phyloP scores from a whole-genome alignment of 768 basidiomycete genomes.

The Cubamyces sp. region DNA sequence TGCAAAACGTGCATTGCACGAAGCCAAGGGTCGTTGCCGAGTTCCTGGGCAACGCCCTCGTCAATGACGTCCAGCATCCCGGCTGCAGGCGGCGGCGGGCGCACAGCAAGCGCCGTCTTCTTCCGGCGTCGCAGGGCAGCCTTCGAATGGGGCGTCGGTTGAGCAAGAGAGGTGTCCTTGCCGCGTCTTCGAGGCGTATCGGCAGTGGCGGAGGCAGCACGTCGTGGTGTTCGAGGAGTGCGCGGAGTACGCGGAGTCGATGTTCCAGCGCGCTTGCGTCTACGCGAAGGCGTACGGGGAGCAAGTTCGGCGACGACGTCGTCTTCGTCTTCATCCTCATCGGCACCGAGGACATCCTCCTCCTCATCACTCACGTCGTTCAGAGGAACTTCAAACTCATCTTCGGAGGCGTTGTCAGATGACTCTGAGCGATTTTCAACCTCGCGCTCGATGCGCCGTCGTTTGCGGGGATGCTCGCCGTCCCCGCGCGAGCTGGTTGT shows the following conservation, averaged over 20 bases:
- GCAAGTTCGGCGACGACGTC: no score
- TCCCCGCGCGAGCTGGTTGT: not conserved
- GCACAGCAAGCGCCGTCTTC: constrained; percentile 40
- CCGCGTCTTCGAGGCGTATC: constrained; percentile 20
- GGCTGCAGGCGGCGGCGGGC: constrained; percentile 41
- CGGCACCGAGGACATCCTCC: constrained; percentile 18
- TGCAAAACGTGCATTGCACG: constrained; percentile 91
- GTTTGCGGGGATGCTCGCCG: constrained; percentile 19
- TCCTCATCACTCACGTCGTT: constrained; percentile 1
- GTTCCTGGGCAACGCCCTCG: constrained; percentile 16
- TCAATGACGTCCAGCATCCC: constrained; percentile 40
- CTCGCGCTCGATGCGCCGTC: constrained; percentile 13
- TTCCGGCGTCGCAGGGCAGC: constrained; percentile 58
- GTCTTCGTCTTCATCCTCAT: no score
- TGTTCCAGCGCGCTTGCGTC: constrained; percentile 46
- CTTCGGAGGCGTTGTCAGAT: constrained; percentile 20
- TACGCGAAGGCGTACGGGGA: constrained; percentile 57
- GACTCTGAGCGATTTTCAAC: constrained; percentile 8
- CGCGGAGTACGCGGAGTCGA: no score
- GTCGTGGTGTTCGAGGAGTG: constrained; percentile 3
- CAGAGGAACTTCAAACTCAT: constrained; percentile 15
- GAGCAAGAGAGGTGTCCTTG: constrained; percentile 47
- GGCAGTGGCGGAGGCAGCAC: constrained; percentile 14
- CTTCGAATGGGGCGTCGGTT: constrained; percentile 79
- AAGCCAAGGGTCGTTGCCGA: constrained; percentile 68